Evolutionary conservation across 805 yeast species (phyloP).

Genomic region (Myxozyma neotropica): DNA sequence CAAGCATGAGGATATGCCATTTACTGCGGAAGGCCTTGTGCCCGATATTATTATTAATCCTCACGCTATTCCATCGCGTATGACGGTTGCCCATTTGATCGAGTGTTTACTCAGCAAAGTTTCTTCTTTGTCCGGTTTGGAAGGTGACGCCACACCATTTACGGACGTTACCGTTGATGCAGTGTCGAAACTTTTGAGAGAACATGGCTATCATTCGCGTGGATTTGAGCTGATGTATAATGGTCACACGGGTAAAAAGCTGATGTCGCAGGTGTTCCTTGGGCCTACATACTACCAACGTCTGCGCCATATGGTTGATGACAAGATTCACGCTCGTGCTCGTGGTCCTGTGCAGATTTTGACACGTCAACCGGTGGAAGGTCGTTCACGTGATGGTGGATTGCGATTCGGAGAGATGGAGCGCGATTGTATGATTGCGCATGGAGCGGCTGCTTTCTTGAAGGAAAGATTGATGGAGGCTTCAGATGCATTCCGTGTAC

Average conservation of each 20-base stretch:
- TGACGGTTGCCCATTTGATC: slow-evolving; percentile 99
- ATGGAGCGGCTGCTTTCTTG: slow-evolving; percentile 98
- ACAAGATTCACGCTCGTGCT: slow-evolving; percentile 98
- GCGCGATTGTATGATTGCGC: slow-evolving; percentile 99
- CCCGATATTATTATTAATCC: slow-evolving; percentile 98
- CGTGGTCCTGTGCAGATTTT: slow-evolving; percentile 98
- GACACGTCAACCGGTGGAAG: slow-evolving; percentile 98
- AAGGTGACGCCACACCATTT: slow-evolving; percentile 99
- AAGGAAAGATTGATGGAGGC: slow-evolving; percentile 99
- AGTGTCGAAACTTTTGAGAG: slow-evolving; percentile 85
- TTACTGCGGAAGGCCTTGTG: slow-evolving; percentile 90
- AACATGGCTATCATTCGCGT: slow-evolving; percentile 95
- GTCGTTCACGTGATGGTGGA: slow-evolving; percentile 99
- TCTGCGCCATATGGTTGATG: slow-evolving; percentile 98
- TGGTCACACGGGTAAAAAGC: slow-evolving; percentile 97
- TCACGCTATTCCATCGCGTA: slow-evolving; percentile 99
- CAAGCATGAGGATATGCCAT: slow-evolving; percentile 99
- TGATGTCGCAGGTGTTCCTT: slow-evolving; percentile 97
- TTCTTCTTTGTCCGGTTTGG: slow-evolving; percentile 90
- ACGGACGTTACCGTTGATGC: slow-evolving; percentile 99
- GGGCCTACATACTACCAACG: slow-evolving; percentile 99
- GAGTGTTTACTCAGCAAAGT: slow-evolving; percentile 97
- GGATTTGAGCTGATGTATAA: slow-evolving; percentile 99
- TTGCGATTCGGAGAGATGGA: slow-evolving; percentile 99
- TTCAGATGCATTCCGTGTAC: slow-evolving; percentile 97